Evolutionary conservation across 2,329 filamentous ascomycete genomes (phyloP).

Genomic region (Colletotrichum sp.): DNA sequence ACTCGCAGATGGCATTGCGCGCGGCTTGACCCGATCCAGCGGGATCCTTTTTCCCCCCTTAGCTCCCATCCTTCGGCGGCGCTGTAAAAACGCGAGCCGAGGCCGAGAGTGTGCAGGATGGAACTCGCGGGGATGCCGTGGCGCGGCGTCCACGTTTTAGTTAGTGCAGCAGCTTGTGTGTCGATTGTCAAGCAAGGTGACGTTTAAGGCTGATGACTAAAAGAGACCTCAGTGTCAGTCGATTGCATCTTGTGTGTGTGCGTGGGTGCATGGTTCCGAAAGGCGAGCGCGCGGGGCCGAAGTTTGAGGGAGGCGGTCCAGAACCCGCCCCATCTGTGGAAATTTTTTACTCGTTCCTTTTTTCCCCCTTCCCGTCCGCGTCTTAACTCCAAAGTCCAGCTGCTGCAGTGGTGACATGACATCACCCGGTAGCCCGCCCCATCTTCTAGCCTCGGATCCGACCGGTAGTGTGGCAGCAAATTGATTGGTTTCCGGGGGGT

Average conservation of each 20-base stretch:
- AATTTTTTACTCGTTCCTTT: background rate
- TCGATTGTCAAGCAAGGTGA: slow-evolving; percentile 11
- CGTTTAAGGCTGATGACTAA: slow-evolving; percentile 21
- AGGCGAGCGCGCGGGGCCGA: background rate
- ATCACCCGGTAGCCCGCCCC: background rate
- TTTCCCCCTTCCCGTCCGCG: background rate
- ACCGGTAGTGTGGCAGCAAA: background rate
- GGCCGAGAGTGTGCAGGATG: background rate
- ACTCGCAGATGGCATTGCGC: background rate
- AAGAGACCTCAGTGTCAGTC: background rate
- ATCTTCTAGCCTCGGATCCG: background rate
- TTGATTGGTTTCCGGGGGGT: background rate
- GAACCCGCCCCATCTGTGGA: background rate
- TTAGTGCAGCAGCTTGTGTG: background rate
- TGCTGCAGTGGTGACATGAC: background rate
- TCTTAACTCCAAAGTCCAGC: slow-evolving; percentile 3
- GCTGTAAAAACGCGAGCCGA: background rate
- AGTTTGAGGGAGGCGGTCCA: background rate
- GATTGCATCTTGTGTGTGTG: background rate
- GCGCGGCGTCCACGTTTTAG: background rate
- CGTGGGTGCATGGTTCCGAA: background rate
- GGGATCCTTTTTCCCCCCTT: background rate
- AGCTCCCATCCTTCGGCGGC: background rate
- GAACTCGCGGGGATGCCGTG: slow-evolving; percentile 6
- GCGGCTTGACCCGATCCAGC: background rate